A percentile compares a stretch with the other conserved stretches of the same genome.
These are phyloP conservation scores for Chaetomiaceae sp. DNA, from an alignment of 2,329 filamentous ascomycete species.

Conservation along the genomic window DNA sequence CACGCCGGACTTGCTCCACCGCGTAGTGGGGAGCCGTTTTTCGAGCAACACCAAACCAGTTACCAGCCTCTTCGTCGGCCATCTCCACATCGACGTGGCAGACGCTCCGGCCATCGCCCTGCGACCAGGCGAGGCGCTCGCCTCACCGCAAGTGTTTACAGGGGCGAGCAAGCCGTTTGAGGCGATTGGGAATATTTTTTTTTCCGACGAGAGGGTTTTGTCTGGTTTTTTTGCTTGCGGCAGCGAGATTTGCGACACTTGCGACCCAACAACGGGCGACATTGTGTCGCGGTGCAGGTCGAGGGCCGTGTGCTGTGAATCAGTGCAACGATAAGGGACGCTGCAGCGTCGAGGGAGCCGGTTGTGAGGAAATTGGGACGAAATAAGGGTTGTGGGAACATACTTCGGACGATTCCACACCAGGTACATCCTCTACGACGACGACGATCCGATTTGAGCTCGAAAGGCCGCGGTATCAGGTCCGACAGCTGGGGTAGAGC, in stretches of 20 bases:
- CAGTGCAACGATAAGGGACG: too few relatives aligned
- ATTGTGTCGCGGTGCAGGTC: too few relatives aligned
- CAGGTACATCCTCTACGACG: neutral
- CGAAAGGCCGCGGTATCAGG: too few relatives aligned
- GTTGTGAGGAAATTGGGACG: too few relatives aligned
- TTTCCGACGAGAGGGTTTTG: neutral
- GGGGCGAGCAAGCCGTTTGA: neutral
- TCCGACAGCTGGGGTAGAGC: too few relatives aligned
- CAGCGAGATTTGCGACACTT: neutral
- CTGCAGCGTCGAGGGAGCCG: too few relatives aligned
- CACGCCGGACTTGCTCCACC: slow-evolving; percentile 1
- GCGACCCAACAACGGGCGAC: neutral
- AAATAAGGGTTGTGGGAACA: too few relatives aligned
- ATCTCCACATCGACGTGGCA: slow-evolving; percentile 6
- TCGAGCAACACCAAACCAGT: neutral
- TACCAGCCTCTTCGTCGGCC: slow-evolving; percentile 1
- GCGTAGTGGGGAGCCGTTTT: neutral
- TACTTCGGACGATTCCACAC: too few relatives aligned
- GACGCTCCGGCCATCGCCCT: neutral
- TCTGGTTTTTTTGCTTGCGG: neutral
- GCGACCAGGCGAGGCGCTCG: slow-evolving; percentile 8
- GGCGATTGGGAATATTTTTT: neutral
- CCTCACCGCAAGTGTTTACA: slow-evolving; percentile 6
- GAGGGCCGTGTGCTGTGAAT: too few relatives aligned
- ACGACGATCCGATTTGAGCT: too few relatives aligned